Evolutionary conservation across 1,139 yeast genomes (phyloP).

Genomic region (Meyerozyma athensensis): DNA sequence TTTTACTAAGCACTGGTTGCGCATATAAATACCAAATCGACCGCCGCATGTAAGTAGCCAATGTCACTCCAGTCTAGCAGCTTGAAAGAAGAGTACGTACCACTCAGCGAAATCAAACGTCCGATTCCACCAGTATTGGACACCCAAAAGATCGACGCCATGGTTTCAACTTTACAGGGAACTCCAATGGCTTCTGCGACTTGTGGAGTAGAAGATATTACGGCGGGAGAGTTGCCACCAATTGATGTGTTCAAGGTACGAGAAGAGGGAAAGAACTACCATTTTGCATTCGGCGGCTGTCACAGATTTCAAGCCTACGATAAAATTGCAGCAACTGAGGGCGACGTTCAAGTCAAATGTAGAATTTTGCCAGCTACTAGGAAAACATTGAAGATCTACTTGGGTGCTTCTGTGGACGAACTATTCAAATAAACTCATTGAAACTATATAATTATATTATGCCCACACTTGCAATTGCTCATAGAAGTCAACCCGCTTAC

Average conservation of each 20-base stretch:
- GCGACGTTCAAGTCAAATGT: conserved; percentile 53
- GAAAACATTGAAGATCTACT: conserved; percentile 53
- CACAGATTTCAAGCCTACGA: conserved; percentile 81
- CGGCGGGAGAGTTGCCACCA: conserved; percentile 68
- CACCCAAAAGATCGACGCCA: conserved; percentile 63
- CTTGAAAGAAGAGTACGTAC: conserved; percentile 52
- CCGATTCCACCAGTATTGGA: conserved; percentile 86
- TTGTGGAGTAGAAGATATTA: conserved; percentile 50
- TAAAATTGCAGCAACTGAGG: conserved; percentile 19
- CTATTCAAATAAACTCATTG: conserved; percentile 31
- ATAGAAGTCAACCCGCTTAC: conserved; percentile 13
- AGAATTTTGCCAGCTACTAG: conserved; percentile 65
- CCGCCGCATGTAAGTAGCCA: not conserved
- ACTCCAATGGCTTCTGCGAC: conserved; percentile 61
- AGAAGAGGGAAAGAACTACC: conserved; percentile 55
- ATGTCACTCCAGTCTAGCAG: conserved; percentile 38
- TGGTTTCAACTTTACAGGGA: conserved; percentile 71
- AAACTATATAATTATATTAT: conserved; percentile 3
- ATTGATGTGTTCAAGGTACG: conserved; percentile 68
- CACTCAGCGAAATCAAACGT: conserved; percentile 60
- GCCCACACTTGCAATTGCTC: conserved; percentile 19
- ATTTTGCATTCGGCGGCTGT: conserved; percentile 84
- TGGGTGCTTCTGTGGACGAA: conserved; percentile 61
- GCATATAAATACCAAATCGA: not conserved
- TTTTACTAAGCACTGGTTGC: not conserved